Percentiles rank a stretch among this genome's conserved stretches.
phyloP scores from a whole-genome alignment of 1,284 basidiomycete genomes.

The Moesziomyces parantarcticus region DNA sequence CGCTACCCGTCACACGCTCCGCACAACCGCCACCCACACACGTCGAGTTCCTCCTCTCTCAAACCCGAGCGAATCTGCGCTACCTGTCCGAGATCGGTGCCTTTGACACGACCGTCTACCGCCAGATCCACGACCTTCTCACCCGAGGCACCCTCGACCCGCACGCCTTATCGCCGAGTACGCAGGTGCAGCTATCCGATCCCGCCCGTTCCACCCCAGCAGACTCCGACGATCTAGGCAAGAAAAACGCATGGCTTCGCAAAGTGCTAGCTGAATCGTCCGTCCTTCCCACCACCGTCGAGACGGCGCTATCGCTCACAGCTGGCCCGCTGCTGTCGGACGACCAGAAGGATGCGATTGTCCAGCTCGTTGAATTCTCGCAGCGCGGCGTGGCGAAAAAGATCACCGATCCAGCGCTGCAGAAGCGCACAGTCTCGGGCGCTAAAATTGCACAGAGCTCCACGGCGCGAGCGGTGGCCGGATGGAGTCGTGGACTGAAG shows the following conservation, averaged over 20 bases:
- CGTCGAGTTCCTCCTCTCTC: conserved; percentile 26
- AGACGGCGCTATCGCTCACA: conserved; percentile 37
- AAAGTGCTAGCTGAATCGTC: conserved; percentile 37
- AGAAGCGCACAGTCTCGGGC: conserved; percentile 12
- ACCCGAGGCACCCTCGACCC: not conserved
- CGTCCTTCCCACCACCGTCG: conserved; percentile 42
- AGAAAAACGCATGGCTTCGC: conserved; percentile 42
- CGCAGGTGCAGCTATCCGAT: too few species aligned
- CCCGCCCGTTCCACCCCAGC: too few species aligned
- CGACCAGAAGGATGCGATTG: conserved; percentile 36
- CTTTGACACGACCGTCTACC: conserved; percentile 14
- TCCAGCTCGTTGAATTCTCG: conserved; percentile 36
- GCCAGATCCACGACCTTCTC: conserved; percentile 23
- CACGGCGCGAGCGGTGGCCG: not conserved
- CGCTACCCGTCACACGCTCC: conserved; percentile 13
- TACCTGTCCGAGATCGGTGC: conserved; percentile 23
- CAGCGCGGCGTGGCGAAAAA: conserved; percentile 41
- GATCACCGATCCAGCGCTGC: conserved; percentile 44
- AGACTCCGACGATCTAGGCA: conserved; percentile 21
- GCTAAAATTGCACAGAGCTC: conserved; percentile 17
- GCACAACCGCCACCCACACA: conserved; percentile 16
- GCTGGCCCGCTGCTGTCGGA: conserved; percentile 38
- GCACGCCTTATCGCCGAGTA: too few species aligned
- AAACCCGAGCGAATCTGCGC: conserved; percentile 20
- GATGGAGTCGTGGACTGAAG: conserved; percentile 7